phyloP scores from a whole-genome alignment of 345 rosid genomes.

The Durio zibethinus region DNA sequence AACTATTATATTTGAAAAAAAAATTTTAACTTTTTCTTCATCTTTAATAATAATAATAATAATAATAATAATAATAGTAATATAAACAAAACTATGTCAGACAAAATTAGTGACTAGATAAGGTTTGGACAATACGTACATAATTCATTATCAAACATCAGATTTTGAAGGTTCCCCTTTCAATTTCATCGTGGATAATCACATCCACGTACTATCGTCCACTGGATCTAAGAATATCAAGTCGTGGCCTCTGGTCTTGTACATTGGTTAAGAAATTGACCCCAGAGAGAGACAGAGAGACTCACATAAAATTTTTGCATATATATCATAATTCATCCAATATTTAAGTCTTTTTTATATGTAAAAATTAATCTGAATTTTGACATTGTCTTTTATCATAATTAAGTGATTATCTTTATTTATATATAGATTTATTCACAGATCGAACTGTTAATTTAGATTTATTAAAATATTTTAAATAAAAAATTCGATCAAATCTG shows the following conservation, averaged over 20 bases:
- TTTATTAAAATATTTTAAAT: too few species aligned
- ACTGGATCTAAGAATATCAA: slow-evolving; percentile 10
- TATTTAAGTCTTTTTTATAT: background rate
- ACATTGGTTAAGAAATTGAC: slow-evolving; percentile 1
- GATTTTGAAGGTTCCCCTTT: background rate
- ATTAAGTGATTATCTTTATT: background rate
- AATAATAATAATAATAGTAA: too few species aligned
- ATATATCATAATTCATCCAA: background rate
- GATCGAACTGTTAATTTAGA: too few species aligned
- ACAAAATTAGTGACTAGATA: too few species aligned
- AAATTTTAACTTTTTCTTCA: too few species aligned
- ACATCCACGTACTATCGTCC: slow-evolving; percentile 12
- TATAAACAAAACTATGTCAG: too few species aligned
- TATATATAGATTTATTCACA: too few species aligned
- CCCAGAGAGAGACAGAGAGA: too few species aligned
- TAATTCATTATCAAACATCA: background rate
- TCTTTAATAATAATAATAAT: too few species aligned
- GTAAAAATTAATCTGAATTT: background rate
- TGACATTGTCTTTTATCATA: background rate
- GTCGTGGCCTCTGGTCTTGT: background rate
- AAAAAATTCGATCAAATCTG: too few species aligned
- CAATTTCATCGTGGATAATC: background rate
- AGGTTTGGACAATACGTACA: background rate
- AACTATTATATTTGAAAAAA: too few species aligned
- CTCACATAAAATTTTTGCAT: background rate